Base-by-base conservation (phyloP, 1,284 basidiomycete genomes). In the Trichosporon faecale region DNA sequence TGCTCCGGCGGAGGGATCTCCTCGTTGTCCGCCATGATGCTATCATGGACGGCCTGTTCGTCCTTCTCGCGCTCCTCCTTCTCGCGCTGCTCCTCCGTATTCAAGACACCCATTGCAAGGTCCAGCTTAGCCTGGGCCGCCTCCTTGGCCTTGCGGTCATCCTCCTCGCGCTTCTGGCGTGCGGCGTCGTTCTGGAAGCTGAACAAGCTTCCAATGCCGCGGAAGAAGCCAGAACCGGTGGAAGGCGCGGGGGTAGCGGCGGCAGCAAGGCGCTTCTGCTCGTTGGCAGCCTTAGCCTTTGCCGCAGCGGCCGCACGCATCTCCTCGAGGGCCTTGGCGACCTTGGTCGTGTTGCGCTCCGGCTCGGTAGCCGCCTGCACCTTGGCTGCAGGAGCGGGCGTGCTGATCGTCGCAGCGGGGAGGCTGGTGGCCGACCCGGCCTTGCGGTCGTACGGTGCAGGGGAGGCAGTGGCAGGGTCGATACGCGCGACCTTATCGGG, bases 291-390 rank as follows among this genome's bases (percentile, higher is more conserved):
- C 5, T 73, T 69, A 12, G 77, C 77, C 37, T 77, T 77, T 6
- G 78, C 79, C 8, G 75, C 74, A 3, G 75, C 73, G 16, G 76
- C 75, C 64, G 80, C 78, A 21, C 78, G 73, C 23, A 82, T 72
- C 40, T 81, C 79, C 57, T 81, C 80, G 0, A 82, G 74, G 2
- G 78, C 79, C 55, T 75, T 76, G 37, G 76, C 76, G 66, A 79
- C 76, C 73, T 77, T 80, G 69, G 77, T 63, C 46, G 78, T 79
- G 37, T 76, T 74, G 3, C 65, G 65, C 23, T 44, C 68, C n/a
- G 31, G 57, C 18, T 60, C 18, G 2, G 57, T 61, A 29, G 57
- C 33, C 2, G 57, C 57, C 57, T 61, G 57, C 27, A 61, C 57
- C 57, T 61, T 31, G 29, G 61, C 16, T 6, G 63, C 25, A 0